Evolutionary conservation across 345 rosid genomes (phyloP), one percentile per base, ranked within the genome.

Genomic region (Iberis pinnata): DNA sequence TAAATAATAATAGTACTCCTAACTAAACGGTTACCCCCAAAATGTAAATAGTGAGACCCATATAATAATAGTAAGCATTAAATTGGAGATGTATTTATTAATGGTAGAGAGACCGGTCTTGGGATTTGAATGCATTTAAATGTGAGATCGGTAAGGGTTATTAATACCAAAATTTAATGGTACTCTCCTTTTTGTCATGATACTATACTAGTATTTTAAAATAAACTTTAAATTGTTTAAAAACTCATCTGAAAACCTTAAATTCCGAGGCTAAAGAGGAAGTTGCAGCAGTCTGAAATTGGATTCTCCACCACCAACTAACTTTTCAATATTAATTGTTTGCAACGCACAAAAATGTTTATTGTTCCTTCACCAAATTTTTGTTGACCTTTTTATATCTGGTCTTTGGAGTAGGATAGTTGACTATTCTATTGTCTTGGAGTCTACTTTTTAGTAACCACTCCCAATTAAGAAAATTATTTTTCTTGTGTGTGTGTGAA

Each of bases 71-170:
- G 35, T 12, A 12, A 6, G 64, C 49, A 50, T 43, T 51, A 6
- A 58, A 58, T 24, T 36, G 35, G 43, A 52, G 18, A 40, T n/a
- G 15, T 33, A 35, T 25, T 58, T 52, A 58, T 52, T 59, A 59
- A 22, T 53, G 24, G 54, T 46, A 31, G 38, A 9, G 49, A 44
- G 20, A 45, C 38, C 45, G 26, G 46, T 60, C 25, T 67, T 67
- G 65, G 65, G 61, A 59, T 67, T 67, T 60, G 66, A 67, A 67
- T 46, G 66, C 51, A n/a, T 39, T 60, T 67, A 29, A 53, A 60
- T 60, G 45, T 43, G 50, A 53, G 31, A 67, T 45, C 48, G 66
- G 61, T 53, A 46, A 49, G 33, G 39, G 9, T 26, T 50, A 35
- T 43, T 18, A 43, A 58, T 49, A 35, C 47, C 4, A 35, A 14